phyloP scores from a whole-genome alignment of 2,329 filamentous ascomycete species.

The Diaporthe humulicola region DNA sequence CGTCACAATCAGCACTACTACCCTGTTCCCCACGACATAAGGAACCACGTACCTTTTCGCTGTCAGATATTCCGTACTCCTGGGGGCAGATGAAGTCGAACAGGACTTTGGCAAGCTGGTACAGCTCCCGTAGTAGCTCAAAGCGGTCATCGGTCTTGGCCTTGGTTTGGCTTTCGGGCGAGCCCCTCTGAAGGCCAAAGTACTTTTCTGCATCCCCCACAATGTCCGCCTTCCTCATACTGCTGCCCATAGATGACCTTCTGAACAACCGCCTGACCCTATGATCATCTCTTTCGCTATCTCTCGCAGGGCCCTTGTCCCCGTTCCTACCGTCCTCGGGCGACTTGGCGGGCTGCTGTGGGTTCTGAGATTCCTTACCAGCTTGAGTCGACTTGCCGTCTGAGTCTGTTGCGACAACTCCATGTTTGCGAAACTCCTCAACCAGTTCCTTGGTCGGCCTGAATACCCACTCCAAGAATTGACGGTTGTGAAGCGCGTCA shows the following conservation, averaged over 20 bases:
- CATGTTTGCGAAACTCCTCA: constrained; percentile 73
- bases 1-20: constrained; percentile 38
- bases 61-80: constrained; percentile 96
- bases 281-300: constrained; percentile 55
- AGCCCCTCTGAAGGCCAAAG: constrained; percentile 88
- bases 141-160: constrained; percentile 87
- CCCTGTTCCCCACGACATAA: not conserved
- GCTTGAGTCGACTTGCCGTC: constrained; percentile 49
- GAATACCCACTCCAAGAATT: constrained; percentile 97
- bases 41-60: constrained; percentile 74
- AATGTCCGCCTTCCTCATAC: constrained; percentile 62
- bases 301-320: constrained; percentile 55
- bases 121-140: constrained; percentile 90
- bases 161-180: constrained; percentile 74
- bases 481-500: constrained; percentile 94
- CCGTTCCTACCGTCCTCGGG: constrained; percentile 53
- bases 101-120: constrained; percentile 91
- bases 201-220: constrained; percentile 78
- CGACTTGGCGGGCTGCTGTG: constrained; percentile 43
- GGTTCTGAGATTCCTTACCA: constrained; percentile 57
- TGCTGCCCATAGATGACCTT: constrained; percentile 71
- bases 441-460: constrained; percentile 85
- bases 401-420: constrained; percentile 45
- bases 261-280: constrained; percentile 68
- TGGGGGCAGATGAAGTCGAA: constrained; percentile 99